Percentiles rank a stretch among this genome's conserved stretches.
phyloP scores from a whole-genome alignment of 1,284 basidiomycete species.

The Cystobasidium slooffiae region DNA sequence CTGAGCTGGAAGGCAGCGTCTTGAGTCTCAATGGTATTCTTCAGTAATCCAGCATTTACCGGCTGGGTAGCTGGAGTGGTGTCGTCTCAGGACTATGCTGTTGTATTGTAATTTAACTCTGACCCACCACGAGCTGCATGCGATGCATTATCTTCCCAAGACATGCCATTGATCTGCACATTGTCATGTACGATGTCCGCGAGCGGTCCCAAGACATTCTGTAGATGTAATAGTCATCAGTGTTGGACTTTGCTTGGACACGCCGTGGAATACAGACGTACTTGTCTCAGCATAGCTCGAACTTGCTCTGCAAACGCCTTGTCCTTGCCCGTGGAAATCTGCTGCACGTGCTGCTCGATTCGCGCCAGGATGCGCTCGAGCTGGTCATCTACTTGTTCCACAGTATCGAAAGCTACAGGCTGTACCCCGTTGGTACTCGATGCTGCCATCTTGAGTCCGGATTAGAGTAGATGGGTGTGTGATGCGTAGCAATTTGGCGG shows the following conservation, averaged over 20 bases:
- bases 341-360: conserved; percentile 13
- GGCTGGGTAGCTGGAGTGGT: conserved; percentile 23
- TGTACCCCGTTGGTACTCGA: neutral
- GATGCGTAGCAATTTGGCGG: too few species aligned
- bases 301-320: conserved; percentile 9
- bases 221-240: neutral
- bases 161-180: conserved; percentile 15
- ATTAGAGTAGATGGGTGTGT: neutral
- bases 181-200: conserved; percentile 32
- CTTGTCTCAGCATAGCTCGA: conserved; percentile 4
- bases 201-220: conserved; percentile 22
- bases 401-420: conserved; percentile 34
- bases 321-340: neutral
- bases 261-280: neutral
- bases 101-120: neutral
- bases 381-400: neutral
- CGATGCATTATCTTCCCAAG: conserved; percentile 20
- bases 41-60: conserved; percentile 14
- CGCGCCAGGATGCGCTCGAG: conserved; percentile 1
- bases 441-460: neutral
- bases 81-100: too few species aligned
- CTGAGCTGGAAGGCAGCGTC: conserved; percentile 33
- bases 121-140: conserved; percentile 13
- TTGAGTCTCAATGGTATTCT: conserved; percentile 22
- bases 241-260: neutral